A percentile compares a stretch with the other conserved stretches of the same genome.
Conservation (phyloP, 2,329 filamentous ascomycete genomes). For the Colletotrichum sp. region DNA sequence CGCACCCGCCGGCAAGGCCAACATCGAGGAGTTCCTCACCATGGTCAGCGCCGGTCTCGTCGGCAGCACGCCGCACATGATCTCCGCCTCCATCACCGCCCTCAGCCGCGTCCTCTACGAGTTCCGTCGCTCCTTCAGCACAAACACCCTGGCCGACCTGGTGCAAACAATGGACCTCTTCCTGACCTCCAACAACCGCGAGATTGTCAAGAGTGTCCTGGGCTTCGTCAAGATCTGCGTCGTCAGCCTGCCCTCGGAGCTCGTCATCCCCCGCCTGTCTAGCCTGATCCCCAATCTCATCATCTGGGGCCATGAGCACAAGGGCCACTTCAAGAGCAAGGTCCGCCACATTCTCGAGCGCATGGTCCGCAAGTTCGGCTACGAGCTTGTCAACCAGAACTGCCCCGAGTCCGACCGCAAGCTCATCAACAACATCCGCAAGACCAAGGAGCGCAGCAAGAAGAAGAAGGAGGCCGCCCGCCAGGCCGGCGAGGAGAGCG, state of each 20-base stretch:
- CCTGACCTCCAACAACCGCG: slow-evolving; percentile 93
- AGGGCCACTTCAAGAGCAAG: slow-evolving; percentile 94
- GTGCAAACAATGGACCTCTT: slow-evolving; percentile 97
- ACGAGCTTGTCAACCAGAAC: slow-evolving; percentile 77
- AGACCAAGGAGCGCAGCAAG: slow-evolving; percentile 90
- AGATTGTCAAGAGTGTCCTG: slow-evolving; percentile 92
- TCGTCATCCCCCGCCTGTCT: slow-evolving; percentile 79
- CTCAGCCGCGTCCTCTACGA: slow-evolving; percentile 93
- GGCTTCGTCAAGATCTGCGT: slow-evolving; percentile 97
- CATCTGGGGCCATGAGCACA: slow-evolving; percentile 97
- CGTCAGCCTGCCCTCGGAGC: slow-evolving; percentile 79
- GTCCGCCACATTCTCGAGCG: slow-evolving; percentile 98
- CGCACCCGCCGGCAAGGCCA: slow-evolving; percentile 78
- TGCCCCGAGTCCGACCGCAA: slow-evolving; percentile 89
- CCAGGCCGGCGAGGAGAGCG: slow-evolving; percentile 62
- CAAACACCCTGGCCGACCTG: slow-evolving; percentile 78
- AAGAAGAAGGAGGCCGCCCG: slow-evolving; percentile 79
- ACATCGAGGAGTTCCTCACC: slow-evolving; percentile 93
- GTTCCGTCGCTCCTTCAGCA: slow-evolving; percentile 75
- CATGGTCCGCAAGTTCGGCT: slow-evolving; percentile 90
- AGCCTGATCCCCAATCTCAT: slow-evolving; percentile 88
- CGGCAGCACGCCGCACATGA: slow-evolving; percentile 94
- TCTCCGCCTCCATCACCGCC: slow-evolving; percentile 94
- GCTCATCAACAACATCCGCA: slow-evolving; percentile 91
- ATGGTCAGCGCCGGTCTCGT: slow-evolving; percentile 98